Conservation (phyloP, 306 rosid genomes). For the Comarum palustre region DNA sequence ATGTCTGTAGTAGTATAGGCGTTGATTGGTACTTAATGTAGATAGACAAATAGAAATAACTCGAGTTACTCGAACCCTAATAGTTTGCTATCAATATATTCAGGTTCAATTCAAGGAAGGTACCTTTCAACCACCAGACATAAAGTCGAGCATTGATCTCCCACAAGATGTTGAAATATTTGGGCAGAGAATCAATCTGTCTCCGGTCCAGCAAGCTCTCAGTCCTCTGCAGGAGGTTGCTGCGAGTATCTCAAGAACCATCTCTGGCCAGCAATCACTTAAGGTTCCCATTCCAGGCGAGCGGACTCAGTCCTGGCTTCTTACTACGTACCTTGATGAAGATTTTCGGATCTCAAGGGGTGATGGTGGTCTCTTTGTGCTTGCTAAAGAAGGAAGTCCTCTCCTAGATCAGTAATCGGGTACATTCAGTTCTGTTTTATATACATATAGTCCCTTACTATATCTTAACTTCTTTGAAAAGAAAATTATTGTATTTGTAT, state of each 20-base stretch:
- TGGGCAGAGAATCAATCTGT: slow-evolving; percentile 70
- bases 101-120: slow-evolving; percentile 95
- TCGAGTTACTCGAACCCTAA: slow-evolving; percentile 10
- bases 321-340: slow-evolving; percentile 72
- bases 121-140: slow-evolving; percentile 72
- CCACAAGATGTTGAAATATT: slow-evolving; percentile 65
- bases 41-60: neutral
- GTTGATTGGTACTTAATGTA: neutral
- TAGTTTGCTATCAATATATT: slow-evolving; percentile 21
- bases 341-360: slow-evolving; percentile 92
- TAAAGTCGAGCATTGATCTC: slow-evolving; percentile 67
- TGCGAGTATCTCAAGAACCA: slow-evolving; percentile 50
- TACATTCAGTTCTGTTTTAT: neutral
- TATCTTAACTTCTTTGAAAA: slow-evolving; percentile 4
- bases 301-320: slow-evolving; percentile 82
- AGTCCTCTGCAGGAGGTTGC: slow-evolving; percentile 60
- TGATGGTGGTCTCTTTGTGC: slow-evolving; percentile 90
- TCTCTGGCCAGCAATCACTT: slow-evolving; percentile 84
- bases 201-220: slow-evolving; percentile 64
- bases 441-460: neutral
- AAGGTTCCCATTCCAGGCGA: slow-evolving; percentile 85
- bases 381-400: slow-evolving; percentile 78
- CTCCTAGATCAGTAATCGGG: slow-evolving; percentile 55
- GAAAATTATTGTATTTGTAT: slow-evolving; percentile 17
- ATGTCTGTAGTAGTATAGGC: neutral